phyloP scores from a whole-genome alignment of 2,329 filamentous ascomycete genomes.

The Fusarium sarcochroum region DNA sequence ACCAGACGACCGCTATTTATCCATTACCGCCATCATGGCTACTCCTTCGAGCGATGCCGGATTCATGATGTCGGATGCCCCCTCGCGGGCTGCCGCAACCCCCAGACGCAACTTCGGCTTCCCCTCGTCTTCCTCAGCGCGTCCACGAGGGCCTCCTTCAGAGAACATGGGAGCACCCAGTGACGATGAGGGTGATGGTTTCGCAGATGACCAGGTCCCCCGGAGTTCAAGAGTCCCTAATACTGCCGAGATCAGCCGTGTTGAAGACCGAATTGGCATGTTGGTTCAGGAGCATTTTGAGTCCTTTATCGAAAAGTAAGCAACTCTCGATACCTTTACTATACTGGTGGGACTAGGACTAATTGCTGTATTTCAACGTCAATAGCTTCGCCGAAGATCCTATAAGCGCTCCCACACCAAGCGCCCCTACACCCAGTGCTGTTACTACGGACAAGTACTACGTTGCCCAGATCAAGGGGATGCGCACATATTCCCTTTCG shows the following conservation, averaged over 20 bases:
- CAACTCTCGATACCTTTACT: not conserved
- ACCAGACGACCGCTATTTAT: slow-evolving; percentile 5
- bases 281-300: slow-evolving; percentile 83
- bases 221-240: slow-evolving; percentile 63
- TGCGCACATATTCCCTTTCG: slow-evolving; percentile 81
- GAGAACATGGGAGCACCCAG: slow-evolving; percentile 73
- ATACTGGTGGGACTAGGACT: not conserved
- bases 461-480: slow-evolving; percentile 84
- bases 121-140: slow-evolving; percentile 66
- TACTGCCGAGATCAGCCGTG: slow-evolving; percentile 72
- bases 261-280: slow-evolving; percentile 82
- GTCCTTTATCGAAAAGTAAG: slow-evolving; percentile 82
- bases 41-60: slow-evolving; percentile 68
- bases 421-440: slow-evolving; percentile 76
- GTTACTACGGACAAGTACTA: slow-evolving; percentile 86
- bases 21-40: slow-evolving; percentile 57
- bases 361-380: not conserved
- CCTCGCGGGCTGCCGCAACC: slow-evolving; percentile 59
- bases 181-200: slow-evolving; percentile 73
- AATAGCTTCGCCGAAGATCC: slow-evolving; percentile 77
- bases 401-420: slow-evolving; percentile 63
- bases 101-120: slow-evolving; percentile 60
- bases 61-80: slow-evolving; percentile 70
- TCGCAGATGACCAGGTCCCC: slow-evolving; percentile 75
- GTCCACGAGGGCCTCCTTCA: slow-evolving; percentile 72